These are phyloP conservation scores for Phytophthora gonapodyides DNA, from an alignment of 352 stramenopile species.

Conservation along the genomic window DNA sequence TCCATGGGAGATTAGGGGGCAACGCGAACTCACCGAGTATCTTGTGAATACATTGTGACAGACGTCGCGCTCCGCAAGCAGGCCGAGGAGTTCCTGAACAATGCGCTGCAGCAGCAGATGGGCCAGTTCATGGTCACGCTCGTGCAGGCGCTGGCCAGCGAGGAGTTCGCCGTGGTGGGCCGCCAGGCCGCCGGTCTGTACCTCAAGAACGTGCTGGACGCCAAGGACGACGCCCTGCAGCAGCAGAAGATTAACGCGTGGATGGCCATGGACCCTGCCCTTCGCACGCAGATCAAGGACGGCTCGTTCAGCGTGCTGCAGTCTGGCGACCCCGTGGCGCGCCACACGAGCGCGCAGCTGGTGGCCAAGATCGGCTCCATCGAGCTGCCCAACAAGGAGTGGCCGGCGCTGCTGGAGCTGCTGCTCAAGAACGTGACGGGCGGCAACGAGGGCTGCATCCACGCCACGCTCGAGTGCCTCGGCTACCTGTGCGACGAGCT, in stretches of 20 bases:
- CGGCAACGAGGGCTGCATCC: conserved; percentile 88
- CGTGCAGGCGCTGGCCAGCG: conserved; percentile 72
- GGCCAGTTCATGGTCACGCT: conserved; percentile 86
- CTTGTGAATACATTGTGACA: conserved; percentile 18
- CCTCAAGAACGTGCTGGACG: conserved; percentile 88
- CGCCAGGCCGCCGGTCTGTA: conserved; percentile 83
- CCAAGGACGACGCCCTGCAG: conserved; percentile 84
- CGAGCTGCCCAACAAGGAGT: conserved; percentile 94
- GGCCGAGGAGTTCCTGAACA: conserved; percentile 84
- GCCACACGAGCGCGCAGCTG: conserved; percentile 91
- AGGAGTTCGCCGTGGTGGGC: conserved; percentile 79
- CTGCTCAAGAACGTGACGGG: conserved; percentile 94
- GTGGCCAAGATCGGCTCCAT: conserved; percentile 95
- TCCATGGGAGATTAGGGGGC: no score
- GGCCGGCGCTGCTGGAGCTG: conserved; percentile 91
- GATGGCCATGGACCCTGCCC: conserved; percentile 70
- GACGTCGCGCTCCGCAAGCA: conserved; percentile 77
- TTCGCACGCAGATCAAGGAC: conserved; percentile 84
- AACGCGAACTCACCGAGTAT: conserved; percentile 13
- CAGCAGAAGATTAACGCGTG: conserved; percentile 79
- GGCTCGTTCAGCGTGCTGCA: conserved; percentile 64
- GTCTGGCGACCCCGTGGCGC: conserved; percentile 65
- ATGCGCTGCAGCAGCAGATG: conserved; percentile 79
- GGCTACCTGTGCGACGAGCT: conserved; percentile 87
- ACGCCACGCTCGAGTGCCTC: conserved; percentile 87